Conservation (phyloP, 2,329 filamentous ascomycete species). For the Aspergillus luchuensis region DNA sequence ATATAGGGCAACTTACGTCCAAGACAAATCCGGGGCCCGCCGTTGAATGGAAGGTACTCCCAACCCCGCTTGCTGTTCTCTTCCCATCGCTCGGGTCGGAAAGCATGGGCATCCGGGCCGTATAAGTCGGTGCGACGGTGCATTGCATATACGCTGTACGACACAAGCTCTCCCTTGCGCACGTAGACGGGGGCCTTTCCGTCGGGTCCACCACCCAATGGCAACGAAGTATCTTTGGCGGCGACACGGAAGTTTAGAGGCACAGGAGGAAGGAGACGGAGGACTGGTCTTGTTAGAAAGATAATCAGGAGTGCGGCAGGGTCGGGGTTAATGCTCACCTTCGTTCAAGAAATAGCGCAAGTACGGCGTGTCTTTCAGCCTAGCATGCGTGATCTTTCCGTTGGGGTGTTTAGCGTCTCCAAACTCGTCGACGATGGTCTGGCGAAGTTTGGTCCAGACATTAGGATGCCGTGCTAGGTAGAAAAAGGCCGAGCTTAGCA, state of each 20-base stretch:
- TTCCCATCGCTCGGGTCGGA: conserved; percentile 55
- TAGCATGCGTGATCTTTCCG: conserved; percentile 46
- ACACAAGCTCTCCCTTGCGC: conserved; percentile 65
- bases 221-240: conserved; percentile 45
- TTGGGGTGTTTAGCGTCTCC: conserved; percentile 43
- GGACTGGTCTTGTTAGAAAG: conserved; percentile 25
- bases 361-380: conserved; percentile 45
- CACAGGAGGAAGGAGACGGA: conserved; percentile 50
- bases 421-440: conserved; percentile 41
- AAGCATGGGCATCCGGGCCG: conserved; percentile 48
- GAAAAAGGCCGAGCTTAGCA: conserved; percentile 50
- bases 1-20: conserved; percentile 35
- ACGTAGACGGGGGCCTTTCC: conserved; percentile 62
- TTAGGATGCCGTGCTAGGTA: conserved; percentile 46
- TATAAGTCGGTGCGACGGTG: conserved; percentile 63
- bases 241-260: conserved; percentile 50
- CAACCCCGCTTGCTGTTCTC: conserved; percentile 37
- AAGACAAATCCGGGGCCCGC: conserved; percentile 44
- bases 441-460: conserved; percentile 41
- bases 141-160: conserved; percentile 71
- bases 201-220: conserved; percentile 62
- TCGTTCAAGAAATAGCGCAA: conserved; percentile 45
- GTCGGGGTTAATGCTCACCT: conserved; percentile 19
- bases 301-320: no score
- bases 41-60: conserved; percentile 44